phyloP scores from a whole-genome alignment of 176 grass and related monocot species.

The Paspalum notatum region DNA sequence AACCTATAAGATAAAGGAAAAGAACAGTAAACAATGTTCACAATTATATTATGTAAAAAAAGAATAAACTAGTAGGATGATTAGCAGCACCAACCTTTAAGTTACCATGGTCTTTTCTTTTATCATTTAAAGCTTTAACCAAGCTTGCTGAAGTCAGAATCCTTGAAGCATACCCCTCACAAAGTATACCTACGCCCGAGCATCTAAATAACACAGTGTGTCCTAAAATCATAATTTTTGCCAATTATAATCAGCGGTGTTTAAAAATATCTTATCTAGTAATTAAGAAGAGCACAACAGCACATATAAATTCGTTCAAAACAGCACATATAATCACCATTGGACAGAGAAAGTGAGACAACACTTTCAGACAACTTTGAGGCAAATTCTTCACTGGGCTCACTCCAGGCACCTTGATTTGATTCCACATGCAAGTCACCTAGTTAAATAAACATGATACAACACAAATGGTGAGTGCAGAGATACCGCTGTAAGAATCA shows the following conservation, averaged over 20 bases:
- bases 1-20: not conserved
- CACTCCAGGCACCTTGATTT: not conserved
- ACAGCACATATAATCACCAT: constrained; percentile 1
- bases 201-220: not conserved
- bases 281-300: not conserved
- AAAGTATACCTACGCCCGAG: not conserved
- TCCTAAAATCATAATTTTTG: not conserved
- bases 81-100: not conserved
- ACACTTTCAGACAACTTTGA: not conserved
- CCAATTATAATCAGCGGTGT: not conserved
- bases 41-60: not conserved
- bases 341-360: not conserved
- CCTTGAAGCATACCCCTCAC: not conserved
- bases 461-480: not conserved
- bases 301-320: constrained; percentile 4
- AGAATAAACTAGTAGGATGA: not conserved
- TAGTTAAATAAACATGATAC: not conserved
- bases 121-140: not conserved
- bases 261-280: not conserved
- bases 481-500: not conserved
- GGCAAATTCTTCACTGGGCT: not conserved
- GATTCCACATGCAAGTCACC: not conserved
- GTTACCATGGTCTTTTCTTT: not conserved
- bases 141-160: constrained; percentile 7
- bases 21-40: not conserved